Conservation (phyloP, 2,329 filamentous ascomycete genomes). For the Aspergillus tamarii region DNA sequence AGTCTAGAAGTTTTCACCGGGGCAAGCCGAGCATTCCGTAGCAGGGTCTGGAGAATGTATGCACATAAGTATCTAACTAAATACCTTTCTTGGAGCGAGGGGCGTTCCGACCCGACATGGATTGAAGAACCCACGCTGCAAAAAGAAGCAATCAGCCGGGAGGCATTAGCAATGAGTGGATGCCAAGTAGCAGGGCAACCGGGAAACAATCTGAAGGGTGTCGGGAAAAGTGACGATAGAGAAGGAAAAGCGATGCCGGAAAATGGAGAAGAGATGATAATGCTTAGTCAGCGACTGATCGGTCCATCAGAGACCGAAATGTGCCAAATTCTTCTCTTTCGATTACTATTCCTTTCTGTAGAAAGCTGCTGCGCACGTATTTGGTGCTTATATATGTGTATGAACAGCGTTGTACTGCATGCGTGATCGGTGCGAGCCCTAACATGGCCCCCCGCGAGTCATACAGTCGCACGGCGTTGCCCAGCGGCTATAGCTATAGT, state of each 20-base stretch:
- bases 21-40: slow-evolving; percentile 13
- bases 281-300: neutral
- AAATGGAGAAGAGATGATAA: neutral
- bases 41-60: slow-evolving; percentile 1
- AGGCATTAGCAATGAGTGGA: slow-evolving; percentile 15
- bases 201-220: neutral
- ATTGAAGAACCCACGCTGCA: slow-evolving; percentile 18
- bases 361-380: neutral
- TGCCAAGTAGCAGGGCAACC: neutral
- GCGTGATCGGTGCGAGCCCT: neutral
- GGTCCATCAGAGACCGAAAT: neutral
- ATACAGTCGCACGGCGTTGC: no score
- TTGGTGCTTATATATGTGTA: neutral
- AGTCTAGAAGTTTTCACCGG: neutral
- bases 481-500: no score
- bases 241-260: neutral
- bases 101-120: slow-evolving; percentile 41
- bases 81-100: slow-evolving; percentile 45
- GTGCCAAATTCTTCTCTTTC: neutral
- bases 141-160: slow-evolving; percentile 10
- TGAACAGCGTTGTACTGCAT: neutral
- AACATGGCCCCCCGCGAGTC: neutral
- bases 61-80: neutral
- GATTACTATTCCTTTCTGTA: neutral
- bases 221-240: neutral